phyloP scores from a whole-genome alignment of 495 filamentous ascomycete genomes.

The Xylaria grammica region DNA sequence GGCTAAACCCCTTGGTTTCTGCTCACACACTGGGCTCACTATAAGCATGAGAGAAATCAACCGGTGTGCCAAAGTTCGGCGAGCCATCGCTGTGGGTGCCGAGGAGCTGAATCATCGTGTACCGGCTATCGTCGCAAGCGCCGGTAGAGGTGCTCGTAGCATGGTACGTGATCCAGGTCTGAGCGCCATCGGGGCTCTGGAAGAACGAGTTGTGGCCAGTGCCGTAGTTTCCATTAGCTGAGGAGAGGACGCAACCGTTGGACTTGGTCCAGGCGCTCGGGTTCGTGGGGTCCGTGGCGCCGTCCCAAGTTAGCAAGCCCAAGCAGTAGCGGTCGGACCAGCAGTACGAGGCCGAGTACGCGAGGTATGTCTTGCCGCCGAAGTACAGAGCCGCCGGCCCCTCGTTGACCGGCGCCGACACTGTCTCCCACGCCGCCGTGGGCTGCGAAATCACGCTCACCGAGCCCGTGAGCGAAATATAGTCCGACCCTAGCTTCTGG shows the following conservation, averaged over 20 bases:
- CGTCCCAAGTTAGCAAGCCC: slow-evolving; percentile 54
- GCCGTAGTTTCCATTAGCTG: slow-evolving; percentile 58
- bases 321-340: slow-evolving; percentile 59
- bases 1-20: too few species aligned
- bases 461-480: slow-evolving; percentile 34
- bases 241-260: slow-evolving; percentile 34
- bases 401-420: slow-evolving; percentile 60
- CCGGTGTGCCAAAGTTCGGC: slow-evolving; percentile 50
- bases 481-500: slow-evolving; percentile 32
- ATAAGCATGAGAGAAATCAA: slow-evolving; percentile 26
- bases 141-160: slow-evolving; percentile 48
- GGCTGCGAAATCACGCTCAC: slow-evolving; percentile 50
- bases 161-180: slow-evolving; percentile 59
- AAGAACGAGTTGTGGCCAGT: slow-evolving; percentile 62
- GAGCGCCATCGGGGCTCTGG: slow-evolving; percentile 51
- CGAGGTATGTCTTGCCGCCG: slow-evolving; percentile 53
- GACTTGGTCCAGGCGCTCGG: slow-evolving; percentile 52
- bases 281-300: slow-evolving; percentile 42
- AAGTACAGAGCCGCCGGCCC: slow-evolving; percentile 56
- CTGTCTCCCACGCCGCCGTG: slow-evolving; percentile 52
- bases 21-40: slow-evolving; percentile 15
- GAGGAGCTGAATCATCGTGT: slow-evolving; percentile 55
- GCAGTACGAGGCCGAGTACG: slow-evolving; percentile 58
- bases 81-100: slow-evolving; percentile 52
- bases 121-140: slow-evolving; percentile 52